These are phyloP conservation scores for Dissophora globulifera DNA, from an alignment of 192 early-diverging fungal genomes.

Conservation along the genomic window DNA sequence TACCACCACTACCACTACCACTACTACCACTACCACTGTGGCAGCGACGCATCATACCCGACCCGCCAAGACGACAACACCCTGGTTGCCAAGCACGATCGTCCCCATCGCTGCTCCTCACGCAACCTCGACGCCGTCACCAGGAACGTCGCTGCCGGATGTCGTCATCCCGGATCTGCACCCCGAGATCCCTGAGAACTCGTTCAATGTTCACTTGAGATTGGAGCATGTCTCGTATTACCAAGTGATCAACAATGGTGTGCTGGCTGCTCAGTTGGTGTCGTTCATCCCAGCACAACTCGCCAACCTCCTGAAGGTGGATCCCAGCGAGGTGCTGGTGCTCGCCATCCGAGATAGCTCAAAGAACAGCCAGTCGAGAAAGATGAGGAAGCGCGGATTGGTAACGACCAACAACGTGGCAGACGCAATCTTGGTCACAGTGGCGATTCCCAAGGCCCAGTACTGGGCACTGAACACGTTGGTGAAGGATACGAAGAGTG, in stretches of 20 bases:
- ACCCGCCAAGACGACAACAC: slow-evolving; percentile 32
- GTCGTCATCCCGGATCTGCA: slow-evolving; percentile 37
- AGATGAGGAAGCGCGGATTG: slow-evolving; percentile 8
- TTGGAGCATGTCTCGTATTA: slow-evolving; percentile 45
- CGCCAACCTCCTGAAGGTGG: slow-evolving; percentile 9
- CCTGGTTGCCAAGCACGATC: slow-evolving; percentile 42
- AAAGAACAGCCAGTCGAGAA: not conserved
- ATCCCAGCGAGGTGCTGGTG: slow-evolving; percentile 13
- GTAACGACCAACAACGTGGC: slow-evolving; percentile 21
- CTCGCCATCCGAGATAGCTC: slow-evolving; percentile 37
- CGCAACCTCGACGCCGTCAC: slow-evolving; percentile 15
- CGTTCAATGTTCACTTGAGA: slow-evolving; percentile 38
- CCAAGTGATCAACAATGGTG: slow-evolving; percentile 47
- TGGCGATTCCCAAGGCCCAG: slow-evolving; percentile 22
- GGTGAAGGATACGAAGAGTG: slow-evolving; percentile 9
- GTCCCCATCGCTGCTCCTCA: slow-evolving; percentile 35
- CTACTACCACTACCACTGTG: slow-evolving; percentile 9
- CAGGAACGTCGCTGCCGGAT: slow-evolving; percentile 45
- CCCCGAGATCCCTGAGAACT: slow-evolving; percentile 23
- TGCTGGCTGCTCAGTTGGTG: slow-evolving; percentile 44
- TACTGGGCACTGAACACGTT: slow-evolving; percentile 15
- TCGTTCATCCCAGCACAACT: slow-evolving; percentile 42
- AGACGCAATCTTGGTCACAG: slow-evolving; percentile 29
- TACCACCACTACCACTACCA: slow-evolving; percentile 28
- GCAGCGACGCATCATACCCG: not conserved